Base-by-base conservation (phyloP, 2,329 filamentous ascomycete genomes). In the Aspergillus brasiliensis region DNA sequence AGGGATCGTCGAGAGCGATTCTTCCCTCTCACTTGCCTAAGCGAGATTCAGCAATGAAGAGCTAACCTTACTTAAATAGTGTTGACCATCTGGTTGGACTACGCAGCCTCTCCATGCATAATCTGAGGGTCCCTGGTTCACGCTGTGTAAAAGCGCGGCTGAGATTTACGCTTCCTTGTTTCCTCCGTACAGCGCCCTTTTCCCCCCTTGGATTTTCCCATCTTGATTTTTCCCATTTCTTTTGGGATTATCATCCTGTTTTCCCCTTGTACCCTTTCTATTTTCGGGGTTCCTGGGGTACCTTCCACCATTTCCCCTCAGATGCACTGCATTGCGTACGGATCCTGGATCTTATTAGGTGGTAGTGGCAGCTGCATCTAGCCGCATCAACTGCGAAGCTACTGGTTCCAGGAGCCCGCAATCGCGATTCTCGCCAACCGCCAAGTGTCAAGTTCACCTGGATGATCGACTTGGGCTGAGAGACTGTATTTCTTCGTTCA, bases 41-140 rank as follows among this genome's bases (percentile, higher is more conserved):
- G 51, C 31, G 44, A 51, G 56, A 55, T 62, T 62, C 57, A 60
- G 58, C 38, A 58, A 61, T 58, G 57, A 60, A 62, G 63, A 66
- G 62, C 65, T 62, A 65, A 61, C 65, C 64, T 65, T 67, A 65
- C 65, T 66, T 57, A 55, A 64, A 61, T 62, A 61, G 64, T 55
- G 58, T 59, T 55, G 58, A 58, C 57, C 59, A 42, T 60, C 53
- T 65, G 48, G 56, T 44, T 57, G 59, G 60, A 63, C 63, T 68
- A 67, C 66, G 61, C 63, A 59, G 52, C 40, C 59, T 63, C 58
- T 31, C 56, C 61, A 60, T 61, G 59, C 63, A 62, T 60, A 53
- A 59, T 56, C 51, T 57, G 57, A 60, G 56, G 46, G 57, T 65
- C 51, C 58, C 37, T 56, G 59, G 44, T 59, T 52, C 58, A 55